A percentile compares a stretch with the other conserved stretches of the same genome.
phyloP scores from a whole-genome alignment of 352 stramenopile species.

The Globisporangium canariense region DNA sequence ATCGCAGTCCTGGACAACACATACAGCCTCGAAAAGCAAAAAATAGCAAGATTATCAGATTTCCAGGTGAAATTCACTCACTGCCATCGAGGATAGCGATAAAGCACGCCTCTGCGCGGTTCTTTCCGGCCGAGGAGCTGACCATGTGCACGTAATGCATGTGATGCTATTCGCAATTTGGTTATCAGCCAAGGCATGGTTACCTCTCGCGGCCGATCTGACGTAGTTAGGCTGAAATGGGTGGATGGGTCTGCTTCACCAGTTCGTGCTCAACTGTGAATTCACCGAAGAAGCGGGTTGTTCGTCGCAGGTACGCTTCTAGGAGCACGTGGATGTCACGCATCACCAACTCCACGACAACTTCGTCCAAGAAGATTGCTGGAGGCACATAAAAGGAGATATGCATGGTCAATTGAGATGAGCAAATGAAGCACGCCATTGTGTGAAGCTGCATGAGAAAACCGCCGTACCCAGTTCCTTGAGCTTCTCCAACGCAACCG shows the following conservation, averaged over 20 bases:
- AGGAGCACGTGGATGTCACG: constrained; percentile 68
- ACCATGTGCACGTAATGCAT: not conserved
- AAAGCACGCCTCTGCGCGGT: too few relatives aligned
- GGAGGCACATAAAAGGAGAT: not conserved
- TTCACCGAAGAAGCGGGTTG: constrained; percentile 57
- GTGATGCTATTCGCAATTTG: not conserved
- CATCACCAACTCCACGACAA: constrained; percentile 78
- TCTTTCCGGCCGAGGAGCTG: not conserved
- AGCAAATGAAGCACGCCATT: not conserved
- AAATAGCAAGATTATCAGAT: constrained; percentile 8
- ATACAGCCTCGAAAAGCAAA: not conserved
- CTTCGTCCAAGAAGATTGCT: constrained; percentile 77
- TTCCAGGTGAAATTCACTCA: not conserved
- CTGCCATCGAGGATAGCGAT: not conserved
- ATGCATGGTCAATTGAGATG: not conserved
- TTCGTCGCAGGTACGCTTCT: constrained; percentile 55
- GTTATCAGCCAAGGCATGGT: not conserved
- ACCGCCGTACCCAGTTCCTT: constrained; percentile 45
- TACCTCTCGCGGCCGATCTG: not conserved
- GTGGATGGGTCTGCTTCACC: constrained; percentile 31
- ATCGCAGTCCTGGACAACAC: not conserved
- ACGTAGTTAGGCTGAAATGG: constrained; percentile 20
- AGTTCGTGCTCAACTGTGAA: constrained; percentile 54
- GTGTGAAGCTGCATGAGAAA: not conserved
- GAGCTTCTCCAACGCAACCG: constrained; percentile 35